Percentiles rank a stretch among this genome's conserved stretches.
These are phyloP conservation scores for Acrodontium crateriforme DNA, from an alignment of 2,329 filamentous ascomycete genomes.

Conservation along the genomic window DNA sequence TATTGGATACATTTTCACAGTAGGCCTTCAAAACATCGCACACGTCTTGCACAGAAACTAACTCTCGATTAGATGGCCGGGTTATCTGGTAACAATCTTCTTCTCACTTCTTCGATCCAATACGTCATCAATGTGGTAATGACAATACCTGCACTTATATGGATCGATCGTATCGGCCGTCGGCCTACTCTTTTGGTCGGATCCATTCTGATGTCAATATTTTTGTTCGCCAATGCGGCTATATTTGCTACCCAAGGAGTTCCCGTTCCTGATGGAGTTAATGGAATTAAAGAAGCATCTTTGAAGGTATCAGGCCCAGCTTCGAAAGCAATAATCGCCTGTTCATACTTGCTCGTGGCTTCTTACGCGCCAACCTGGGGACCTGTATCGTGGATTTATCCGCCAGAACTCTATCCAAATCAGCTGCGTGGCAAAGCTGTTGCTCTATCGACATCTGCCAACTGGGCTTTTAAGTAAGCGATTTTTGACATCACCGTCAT, in stretches of 20 bases:
- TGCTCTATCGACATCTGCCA: slow-evolving; percentile 44
- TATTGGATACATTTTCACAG: slow-evolving; percentile 49
- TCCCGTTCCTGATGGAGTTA: slow-evolving; percentile 20
- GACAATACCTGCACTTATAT: slow-evolving; percentile 63
- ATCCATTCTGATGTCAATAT: slow-evolving; percentile 48
- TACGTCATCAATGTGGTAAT: slow-evolving; percentile 70
- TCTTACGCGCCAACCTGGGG: slow-evolving; percentile 53
- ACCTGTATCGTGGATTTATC: slow-evolving; percentile 39
- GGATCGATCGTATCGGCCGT: slow-evolving; percentile 62
- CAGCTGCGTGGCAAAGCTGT: slow-evolving; percentile 51
- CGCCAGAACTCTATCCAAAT: slow-evolving; percentile 47
- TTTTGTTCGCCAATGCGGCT: slow-evolving; percentile 48
- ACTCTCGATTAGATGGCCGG: too few relatives aligned
- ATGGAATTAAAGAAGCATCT: slow-evolving; percentile 28
- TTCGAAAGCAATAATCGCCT: slow-evolving; percentile 45
- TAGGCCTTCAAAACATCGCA: too few relatives aligned
- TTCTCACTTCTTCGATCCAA: slow-evolving; percentile 55
- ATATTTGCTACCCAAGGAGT: slow-evolving; percentile 48
- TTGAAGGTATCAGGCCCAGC: slow-evolving; percentile 26
- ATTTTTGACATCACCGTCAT: too few relatives aligned
- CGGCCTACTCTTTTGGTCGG: slow-evolving; percentile 53
- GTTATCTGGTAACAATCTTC: slow-evolving; percentile 37
- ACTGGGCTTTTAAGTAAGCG: slow-evolving; percentile 38
- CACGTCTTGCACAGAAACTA: too few relatives aligned
- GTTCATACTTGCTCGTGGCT: slow-evolving; percentile 60